Conservation (phyloP, 805 yeast species). For the Ogataea angusta region DNA sequence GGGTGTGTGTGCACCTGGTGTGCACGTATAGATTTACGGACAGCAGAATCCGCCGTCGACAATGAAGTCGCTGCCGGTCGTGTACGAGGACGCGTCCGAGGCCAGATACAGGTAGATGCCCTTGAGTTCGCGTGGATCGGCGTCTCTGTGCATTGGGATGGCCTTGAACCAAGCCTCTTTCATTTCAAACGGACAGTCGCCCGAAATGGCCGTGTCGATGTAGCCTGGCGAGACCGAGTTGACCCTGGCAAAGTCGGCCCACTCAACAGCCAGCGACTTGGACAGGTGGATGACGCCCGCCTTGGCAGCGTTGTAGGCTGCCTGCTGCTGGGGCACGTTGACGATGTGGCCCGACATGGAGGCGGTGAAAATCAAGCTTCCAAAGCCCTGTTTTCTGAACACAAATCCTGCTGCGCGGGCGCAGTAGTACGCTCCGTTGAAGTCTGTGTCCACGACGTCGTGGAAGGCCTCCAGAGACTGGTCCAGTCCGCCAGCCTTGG, state of each 20-base stretch:
- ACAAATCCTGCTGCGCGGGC: slow-evolving; percentile 44
- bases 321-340: slow-evolving; percentile 47
- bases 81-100: slow-evolving; percentile 46
- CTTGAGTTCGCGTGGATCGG: slow-evolving; percentile 42
- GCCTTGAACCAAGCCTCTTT: slow-evolving; percentile 26
- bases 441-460: slow-evolving; percentile 44
- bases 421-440: slow-evolving; percentile 47
- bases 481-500: slow-evolving; percentile 32
- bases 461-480: slow-evolving; percentile 30
- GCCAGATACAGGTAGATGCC: slow-evolving; percentile 50
- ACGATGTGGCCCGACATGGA: slow-evolving; percentile 51
- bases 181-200: slow-evolving; percentile 24
- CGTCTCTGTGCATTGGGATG: slow-evolving; percentile 45
- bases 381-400: slow-evolving; percentile 42
- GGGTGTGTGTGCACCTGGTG: slow-evolving; percentile 5
- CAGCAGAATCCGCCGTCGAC: slow-evolving; percentile 42
- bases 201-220: slow-evolving; percentile 41
- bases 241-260: slow-evolving; percentile 46
- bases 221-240: slow-evolving; percentile 49
- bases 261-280: slow-evolving; percentile 43
- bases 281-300: slow-evolving; percentile 45
- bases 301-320: slow-evolving; percentile 44
- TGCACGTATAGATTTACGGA: slow-evolving; percentile 6
- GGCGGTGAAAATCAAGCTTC: slow-evolving; percentile 47
- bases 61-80: slow-evolving; percentile 44